Evolutionary conservation across 2,329 filamentous ascomycete genomes (phyloP).

Genomic region (Ceratocystis lukuohia): DNA sequence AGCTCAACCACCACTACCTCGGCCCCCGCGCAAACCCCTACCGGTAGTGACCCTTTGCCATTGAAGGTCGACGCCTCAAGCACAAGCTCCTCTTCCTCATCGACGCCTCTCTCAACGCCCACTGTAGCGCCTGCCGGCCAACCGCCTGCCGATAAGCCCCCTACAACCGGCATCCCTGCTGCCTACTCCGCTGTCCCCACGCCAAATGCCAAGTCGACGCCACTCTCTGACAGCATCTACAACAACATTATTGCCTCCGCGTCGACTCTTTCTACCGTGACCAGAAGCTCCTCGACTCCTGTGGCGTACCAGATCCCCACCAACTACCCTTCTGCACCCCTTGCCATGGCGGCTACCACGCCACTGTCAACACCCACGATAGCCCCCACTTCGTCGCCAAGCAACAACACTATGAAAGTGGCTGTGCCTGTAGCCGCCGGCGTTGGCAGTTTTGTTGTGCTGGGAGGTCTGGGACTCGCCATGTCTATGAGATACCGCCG

Average conservation of each 20-base stretch:
- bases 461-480: conserved; percentile 18
- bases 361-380: conserved; percentile 6
- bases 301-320: background rate
- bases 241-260: conserved; percentile 14
- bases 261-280: conserved; percentile 9
- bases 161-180: background rate
- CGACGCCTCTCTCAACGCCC: background rate
- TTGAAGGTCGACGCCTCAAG: background rate
- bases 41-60: background rate
- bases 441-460: conserved; percentile 17
- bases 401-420: conserved; percentile 11
- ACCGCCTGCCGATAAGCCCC: background rate
- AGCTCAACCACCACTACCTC: background rate
- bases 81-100: background rate
- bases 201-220: background rate
- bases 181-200: background rate
- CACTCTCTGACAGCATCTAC: conserved; percentile 12
- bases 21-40: background rate
- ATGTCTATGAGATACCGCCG: conserved; percentile 19
- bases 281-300: background rate
- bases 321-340: background rate
- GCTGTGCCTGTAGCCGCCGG: conserved; percentile 18
- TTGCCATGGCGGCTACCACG: background rate
- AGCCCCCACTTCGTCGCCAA: background rate
- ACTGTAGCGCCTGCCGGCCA: background rate